Conservation (phyloP, 306 rosid species). For the Pterocarpus macrocarpus region DNA sequence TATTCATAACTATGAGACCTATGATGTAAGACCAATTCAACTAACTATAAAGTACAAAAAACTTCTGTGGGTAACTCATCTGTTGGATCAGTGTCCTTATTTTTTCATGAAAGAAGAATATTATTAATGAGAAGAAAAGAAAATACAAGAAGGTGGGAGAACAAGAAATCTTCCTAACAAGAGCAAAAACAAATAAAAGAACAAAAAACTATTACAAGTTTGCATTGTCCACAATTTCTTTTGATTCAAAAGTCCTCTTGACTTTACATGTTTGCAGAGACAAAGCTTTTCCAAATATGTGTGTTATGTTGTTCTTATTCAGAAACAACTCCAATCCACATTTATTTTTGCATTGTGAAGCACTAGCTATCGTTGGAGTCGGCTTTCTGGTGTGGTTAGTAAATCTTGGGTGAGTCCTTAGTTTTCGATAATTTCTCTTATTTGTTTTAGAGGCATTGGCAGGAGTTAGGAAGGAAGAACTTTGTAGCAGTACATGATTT, state of each 20-base stretch:
- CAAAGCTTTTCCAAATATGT: not conserved
- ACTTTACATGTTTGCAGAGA: not conserved
- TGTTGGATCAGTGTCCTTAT: slow-evolving; percentile 16
- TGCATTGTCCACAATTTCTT: slow-evolving; percentile 28
- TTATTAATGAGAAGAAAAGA: too few relatives aligned
- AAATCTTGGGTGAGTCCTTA: not conserved
- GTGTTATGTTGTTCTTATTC: not conserved
- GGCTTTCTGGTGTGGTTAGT: slow-evolving; percentile 14
- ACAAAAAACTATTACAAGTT: too few relatives aligned
- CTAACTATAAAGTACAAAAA: not conserved
- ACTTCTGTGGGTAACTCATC: not conserved
- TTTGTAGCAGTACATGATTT: not conserved
- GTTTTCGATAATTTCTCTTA: not conserved
- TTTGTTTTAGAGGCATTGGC: too few relatives aligned
- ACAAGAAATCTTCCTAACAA: too few relatives aligned
- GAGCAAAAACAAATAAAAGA: too few relatives aligned
- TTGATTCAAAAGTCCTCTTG: not conserved
- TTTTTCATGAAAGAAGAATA: too few relatives aligned
- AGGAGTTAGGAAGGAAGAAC: slow-evolving; percentile 11
- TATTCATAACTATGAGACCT: not conserved
- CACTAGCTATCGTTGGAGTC: slow-evolving; percentile 1
- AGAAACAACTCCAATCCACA: not conserved
- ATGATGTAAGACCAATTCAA: not conserved
- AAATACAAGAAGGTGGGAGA: too few relatives aligned
- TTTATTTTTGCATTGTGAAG: slow-evolving; percentile 1